Evolutionary conservation across 371 early-diverging fungal genomes (phyloP).

Genomic region (Chytridiales sp.): DNA sequence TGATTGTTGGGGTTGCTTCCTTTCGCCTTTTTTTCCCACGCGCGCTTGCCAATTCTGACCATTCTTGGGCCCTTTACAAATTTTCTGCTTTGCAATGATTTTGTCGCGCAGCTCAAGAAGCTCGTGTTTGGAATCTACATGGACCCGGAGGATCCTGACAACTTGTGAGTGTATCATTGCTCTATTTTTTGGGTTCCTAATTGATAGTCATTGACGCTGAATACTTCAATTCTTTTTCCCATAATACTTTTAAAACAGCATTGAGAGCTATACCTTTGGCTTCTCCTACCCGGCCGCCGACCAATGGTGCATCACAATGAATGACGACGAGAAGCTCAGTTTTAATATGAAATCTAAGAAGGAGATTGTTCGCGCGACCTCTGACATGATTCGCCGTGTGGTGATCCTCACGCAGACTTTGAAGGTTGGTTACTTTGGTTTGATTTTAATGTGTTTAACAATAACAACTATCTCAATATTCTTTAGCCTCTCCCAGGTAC

Average conservation of each 20-base stretch:
- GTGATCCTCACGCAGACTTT: conserved; percentile 50
- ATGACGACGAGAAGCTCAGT: conserved; percentile 29
- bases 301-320: conserved; percentile 33
- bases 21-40: too few relatives aligned
- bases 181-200: too few relatives aligned
- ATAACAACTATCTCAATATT: not conserved
- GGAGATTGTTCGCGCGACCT: conserved; percentile 42
- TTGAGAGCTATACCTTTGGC: conserved; percentile 48
- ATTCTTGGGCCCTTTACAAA: too few relatives aligned
- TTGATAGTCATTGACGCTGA: not conserved
- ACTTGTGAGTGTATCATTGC: conserved; percentile 30
- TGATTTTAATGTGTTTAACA: not conserved
- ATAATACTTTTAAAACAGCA: conserved; percentile 23
- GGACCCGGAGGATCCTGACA: conserved; percentile 37
- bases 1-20: not conserved
- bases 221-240: not conserved
- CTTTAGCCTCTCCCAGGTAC: conserved; percentile 14
- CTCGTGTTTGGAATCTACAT: conserved; percentile 50
- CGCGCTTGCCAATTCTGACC: too few relatives aligned
- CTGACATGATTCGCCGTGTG: conserved; percentile 44
- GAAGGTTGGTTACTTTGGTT: conserved; percentile 21
- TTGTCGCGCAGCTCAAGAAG: conserved; percentile 36
- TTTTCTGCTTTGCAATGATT: too few relatives aligned
- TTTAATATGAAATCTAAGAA: conserved; percentile 28
- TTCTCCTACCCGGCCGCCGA: conserved; percentile 48